A percentile compares a stretch with the other conserved stretches of the same genome.
Conservation (phyloP, 129 eudicot species). For the Flaveria brownii region DNA sequence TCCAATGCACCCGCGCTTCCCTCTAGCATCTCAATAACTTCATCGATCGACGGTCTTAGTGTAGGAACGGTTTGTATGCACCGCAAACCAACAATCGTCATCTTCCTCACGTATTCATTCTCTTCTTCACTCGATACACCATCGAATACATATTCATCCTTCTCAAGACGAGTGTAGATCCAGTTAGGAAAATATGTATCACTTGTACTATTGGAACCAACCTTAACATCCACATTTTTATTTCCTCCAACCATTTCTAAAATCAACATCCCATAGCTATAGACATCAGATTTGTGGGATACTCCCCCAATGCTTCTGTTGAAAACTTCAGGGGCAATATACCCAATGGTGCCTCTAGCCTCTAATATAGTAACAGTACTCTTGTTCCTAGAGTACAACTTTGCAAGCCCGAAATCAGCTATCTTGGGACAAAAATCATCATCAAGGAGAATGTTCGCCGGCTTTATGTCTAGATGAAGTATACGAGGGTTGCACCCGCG, state of each 20-base stretch:
- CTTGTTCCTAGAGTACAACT: slow-evolving; percentile 2
- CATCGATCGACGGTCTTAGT: neutral
- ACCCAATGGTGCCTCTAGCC: slow-evolving; percentile 15
- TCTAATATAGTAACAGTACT: neutral
- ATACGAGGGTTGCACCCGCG: slow-evolving; percentile 10
- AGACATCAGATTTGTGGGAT: slow-evolving; percentile 6
- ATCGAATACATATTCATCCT: neutral
- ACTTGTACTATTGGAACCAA: slow-evolving; percentile 8
- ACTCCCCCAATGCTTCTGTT: slow-evolving; percentile 6
- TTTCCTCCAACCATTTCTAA: slow-evolving; percentile 9
- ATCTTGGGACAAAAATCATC: slow-evolving; percentile 9
- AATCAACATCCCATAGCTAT: slow-evolving; percentile 14
- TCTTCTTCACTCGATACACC: neutral
- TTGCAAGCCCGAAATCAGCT: slow-evolving; percentile 10
- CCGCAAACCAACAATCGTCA: slow-evolving; percentile 8
- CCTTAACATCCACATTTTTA: neutral
- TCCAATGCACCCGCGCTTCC: neutral
- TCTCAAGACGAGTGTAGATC: slow-evolving; percentile 11
- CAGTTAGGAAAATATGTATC: slow-evolving; percentile 2
- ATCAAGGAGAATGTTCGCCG: slow-evolving; percentile 4
- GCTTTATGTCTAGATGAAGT: slow-evolving; percentile 10
- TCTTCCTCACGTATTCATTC: neutral
- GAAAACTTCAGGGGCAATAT: slow-evolving; percentile 9
- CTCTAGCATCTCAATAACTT: slow-evolving; percentile 9
- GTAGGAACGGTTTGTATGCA: slow-evolving; percentile 15